phyloP scores from a whole-genome alignment of 495 filamentous ascomycete genomes.

The Penicillium taxi region DNA sequence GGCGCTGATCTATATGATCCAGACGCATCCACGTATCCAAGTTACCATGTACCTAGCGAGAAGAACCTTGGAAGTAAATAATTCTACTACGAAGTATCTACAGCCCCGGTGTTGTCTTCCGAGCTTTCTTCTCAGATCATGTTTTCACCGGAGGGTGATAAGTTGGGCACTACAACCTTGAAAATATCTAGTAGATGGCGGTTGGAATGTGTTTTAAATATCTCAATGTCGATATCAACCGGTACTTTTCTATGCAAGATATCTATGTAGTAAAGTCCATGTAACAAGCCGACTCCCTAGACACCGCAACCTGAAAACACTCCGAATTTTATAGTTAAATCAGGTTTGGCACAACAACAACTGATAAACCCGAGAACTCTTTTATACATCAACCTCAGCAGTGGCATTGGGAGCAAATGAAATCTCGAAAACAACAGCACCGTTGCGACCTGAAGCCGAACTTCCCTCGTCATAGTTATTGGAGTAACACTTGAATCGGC shows the following conservation, averaged over 20 bases:
- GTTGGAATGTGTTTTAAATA: too few relatives aligned
- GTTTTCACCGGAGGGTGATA: too few relatives aligned
- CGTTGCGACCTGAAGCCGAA: conserved; percentile 60
- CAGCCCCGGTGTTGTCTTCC: too few relatives aligned
- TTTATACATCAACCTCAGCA: conserved; percentile 23
- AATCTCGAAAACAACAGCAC: conserved; percentile 73
- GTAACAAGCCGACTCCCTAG: conserved; percentile 4
- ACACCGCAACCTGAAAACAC: conserved; percentile 6
- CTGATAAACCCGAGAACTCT: conserved; percentile 2
- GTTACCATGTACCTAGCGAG: too few relatives aligned
- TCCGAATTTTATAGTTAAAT: not conserved
- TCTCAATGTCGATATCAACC: not conserved
- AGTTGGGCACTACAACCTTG: too few relatives aligned
- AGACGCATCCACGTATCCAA: too few relatives aligned
- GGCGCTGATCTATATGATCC: too few relatives aligned
- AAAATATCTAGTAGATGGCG: too few relatives aligned
- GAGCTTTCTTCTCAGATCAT: too few relatives aligned
- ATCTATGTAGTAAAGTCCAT: conserved; percentile 4
- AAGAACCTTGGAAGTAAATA: too few relatives aligned
- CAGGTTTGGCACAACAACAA: not conserved
- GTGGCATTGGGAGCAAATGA: conserved; percentile 33
- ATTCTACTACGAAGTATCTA: too few relatives aligned
- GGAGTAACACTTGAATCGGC: conserved; percentile 56
- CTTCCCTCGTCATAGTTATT: conserved; percentile 34
- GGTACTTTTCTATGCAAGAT: conserved; percentile 5